Percentiles rank a stretch among this genome's conserved stretches.
phyloP scores from a whole-genome alignment of 352 stramenopile species.

The Phytopythium ostracodes region DNA sequence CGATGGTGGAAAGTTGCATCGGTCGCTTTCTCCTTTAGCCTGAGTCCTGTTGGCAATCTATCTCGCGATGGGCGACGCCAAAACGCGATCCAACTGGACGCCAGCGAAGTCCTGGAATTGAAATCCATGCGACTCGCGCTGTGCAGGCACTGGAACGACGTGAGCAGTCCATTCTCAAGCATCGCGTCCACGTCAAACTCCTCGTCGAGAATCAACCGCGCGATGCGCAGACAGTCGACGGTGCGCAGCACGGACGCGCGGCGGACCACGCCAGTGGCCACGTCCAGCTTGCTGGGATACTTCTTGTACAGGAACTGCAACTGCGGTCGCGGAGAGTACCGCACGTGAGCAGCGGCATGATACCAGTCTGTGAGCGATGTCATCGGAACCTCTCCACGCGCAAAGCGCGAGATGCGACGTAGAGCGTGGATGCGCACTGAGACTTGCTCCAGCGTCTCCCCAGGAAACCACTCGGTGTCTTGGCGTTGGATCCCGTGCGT shows the following conservation, averaged over 20 bases:
- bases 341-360: slow-evolving; percentile 22
- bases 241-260: slow-evolving; percentile 55
- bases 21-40: not conserved
- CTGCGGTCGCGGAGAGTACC: slow-evolving; percentile 39
- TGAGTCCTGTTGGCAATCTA: slow-evolving; percentile 12
- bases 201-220: slow-evolving; percentile 33
- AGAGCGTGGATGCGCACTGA: slow-evolving; percentile 52
- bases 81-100: slow-evolving; percentile 50
- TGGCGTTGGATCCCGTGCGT: not conserved
- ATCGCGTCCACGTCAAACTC: slow-evolving; percentile 42
- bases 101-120: slow-evolving; percentile 26
- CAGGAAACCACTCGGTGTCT: slow-evolving; percentile 27
- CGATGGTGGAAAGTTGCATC: not conserved
- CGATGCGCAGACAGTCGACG: slow-evolving; percentile 52
- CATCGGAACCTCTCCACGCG: slow-evolving; percentile 15
- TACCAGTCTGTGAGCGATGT: slow-evolving; percentile 13
- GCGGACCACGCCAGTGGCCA: slow-evolving; percentile 26
- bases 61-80: slow-evolving; percentile 37
- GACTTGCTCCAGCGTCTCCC: slow-evolving; percentile 33
- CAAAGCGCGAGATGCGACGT: slow-evolving; percentile 24
- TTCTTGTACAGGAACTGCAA: slow-evolving; percentile 68
- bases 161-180: slow-evolving; percentile 21
- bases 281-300: slow-evolving; percentile 48
- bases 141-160: slow-evolving; percentile 42
- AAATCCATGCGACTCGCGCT: slow-evolving; percentile 53